Conservation (phyloP, 2,329 filamentous ascomycete species). For the Botrytis paeoniae region DNA sequence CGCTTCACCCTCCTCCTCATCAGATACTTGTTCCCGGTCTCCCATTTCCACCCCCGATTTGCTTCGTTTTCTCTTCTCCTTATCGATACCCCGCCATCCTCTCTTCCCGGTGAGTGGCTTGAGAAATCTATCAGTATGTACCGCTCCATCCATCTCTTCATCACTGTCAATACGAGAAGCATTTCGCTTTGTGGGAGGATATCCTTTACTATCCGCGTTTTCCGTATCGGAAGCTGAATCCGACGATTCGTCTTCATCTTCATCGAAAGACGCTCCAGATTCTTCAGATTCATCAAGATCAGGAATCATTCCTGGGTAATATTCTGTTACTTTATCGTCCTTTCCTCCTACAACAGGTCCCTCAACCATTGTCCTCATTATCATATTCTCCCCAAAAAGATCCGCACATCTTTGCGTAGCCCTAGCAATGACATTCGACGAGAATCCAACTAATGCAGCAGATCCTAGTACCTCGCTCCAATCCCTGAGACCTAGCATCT, state of each 20-base stretch:
- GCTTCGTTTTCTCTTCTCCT: slow-evolving; percentile 27
- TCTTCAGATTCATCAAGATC: slow-evolving; percentile 21
- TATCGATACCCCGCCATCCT: slow-evolving; percentile 22
- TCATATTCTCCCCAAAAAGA: slow-evolving; percentile 72
- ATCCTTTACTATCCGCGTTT: background rate
- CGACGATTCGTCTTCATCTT: slow-evolving; percentile 5
- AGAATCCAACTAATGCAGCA: slow-evolving; percentile 71
- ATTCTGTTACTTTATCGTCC: slow-evolving; percentile 24
- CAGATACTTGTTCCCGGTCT: background rate
- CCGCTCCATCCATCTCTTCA: slow-evolving; percentile 55
- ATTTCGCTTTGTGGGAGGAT: slow-evolving; percentile 23
- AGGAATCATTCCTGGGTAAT: slow-evolving; percentile 32
- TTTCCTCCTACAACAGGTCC: slow-evolving; percentile 21
- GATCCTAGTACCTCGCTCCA: slow-evolving; percentile 84
- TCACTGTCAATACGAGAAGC: slow-evolving; percentile 43
- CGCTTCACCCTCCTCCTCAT: background rate
- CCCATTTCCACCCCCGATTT: slow-evolving; percentile 34
- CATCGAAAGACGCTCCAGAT: background rate
- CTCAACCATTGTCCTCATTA: slow-evolving; percentile 40
- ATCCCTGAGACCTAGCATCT: slow-evolving; percentile 48
- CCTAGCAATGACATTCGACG: slow-evolving; percentile 60
- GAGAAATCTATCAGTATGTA: slow-evolving; percentile 68
- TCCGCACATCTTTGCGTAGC: slow-evolving; percentile 70
- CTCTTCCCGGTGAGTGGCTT: slow-evolving; percentile 44
- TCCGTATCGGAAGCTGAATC: background rate